Conservation (phyloP, 192 early-diverging fungal genomes). For the Backusella sp. region DNA sequence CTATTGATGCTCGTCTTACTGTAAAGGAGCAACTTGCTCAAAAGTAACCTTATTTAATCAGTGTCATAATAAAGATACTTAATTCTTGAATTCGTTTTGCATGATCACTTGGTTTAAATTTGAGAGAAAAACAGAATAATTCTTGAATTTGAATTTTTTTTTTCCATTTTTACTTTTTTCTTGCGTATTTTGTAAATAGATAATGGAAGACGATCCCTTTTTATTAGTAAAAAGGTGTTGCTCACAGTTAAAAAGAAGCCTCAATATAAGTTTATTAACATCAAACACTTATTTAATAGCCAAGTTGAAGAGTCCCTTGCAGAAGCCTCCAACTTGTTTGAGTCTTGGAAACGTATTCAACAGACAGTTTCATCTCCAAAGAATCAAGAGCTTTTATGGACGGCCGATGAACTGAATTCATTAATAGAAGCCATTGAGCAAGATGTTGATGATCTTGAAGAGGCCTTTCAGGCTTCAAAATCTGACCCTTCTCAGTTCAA, state of each 20-base stretch:
- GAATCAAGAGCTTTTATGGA: conserved; percentile 55
- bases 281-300: conserved; percentile 16
- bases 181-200: background rate
- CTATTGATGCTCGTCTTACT: background rate
- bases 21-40: background rate
- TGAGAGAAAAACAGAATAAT: too few relatives aligned
- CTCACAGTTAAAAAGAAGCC: background rate
- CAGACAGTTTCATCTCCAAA: conserved; percentile 50
- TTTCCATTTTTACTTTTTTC: too few relatives aligned
- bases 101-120: too few relatives aligned
- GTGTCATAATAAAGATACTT: too few relatives aligned
- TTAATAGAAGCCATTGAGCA: conserved; percentile 42
- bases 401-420: conserved; percentile 48
- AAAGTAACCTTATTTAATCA: background rate
- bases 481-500: conserved; percentile 45
- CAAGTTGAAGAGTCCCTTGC: conserved; percentile 44
- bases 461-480: conserved; percentile 38
- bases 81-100: too few relatives aligned
- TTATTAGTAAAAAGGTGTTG: conserved; percentile 25
- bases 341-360: conserved; percentile 54
- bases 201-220: conserved; percentile 16
- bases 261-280: background rate
- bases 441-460: conserved; percentile 55
- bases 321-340: conserved; percentile 42
- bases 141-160: too few relatives aligned